These are phyloP conservation scores for Martiniozyma asiatica DNA, from an alignment of 1,139 yeast genomes.

Conservation along the genomic window DNA sequence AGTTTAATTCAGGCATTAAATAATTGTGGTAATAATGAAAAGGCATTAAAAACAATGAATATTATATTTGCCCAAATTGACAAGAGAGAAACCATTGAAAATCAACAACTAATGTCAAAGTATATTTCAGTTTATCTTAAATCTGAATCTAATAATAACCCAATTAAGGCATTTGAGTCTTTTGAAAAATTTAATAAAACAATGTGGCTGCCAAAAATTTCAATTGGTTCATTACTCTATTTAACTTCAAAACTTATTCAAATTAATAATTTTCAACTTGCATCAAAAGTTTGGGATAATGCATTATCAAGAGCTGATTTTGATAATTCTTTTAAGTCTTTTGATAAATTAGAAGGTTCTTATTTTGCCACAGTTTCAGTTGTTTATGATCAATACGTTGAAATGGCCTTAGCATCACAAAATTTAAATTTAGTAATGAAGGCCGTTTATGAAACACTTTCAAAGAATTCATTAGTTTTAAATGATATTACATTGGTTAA, in stretches of 20 bases:
- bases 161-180: constrained; percentile 15
- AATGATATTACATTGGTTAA: constrained; percentile 15
- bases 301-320: constrained; percentile 21
- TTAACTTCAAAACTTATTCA: constrained; percentile 16
- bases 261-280: constrained; percentile 12
- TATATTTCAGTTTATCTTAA: constrained; percentile 18
- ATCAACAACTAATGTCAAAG: constrained; percentile 10
- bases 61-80: constrained; percentile 13
- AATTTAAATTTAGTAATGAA: constrained; percentile 15
- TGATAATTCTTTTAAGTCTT: constrained; percentile 11
- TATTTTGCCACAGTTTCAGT: constrained; percentile 11
- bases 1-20: constrained; percentile 40
- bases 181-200: constrained; percentile 17
- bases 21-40: constrained; percentile 32
- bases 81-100: constrained; percentile 7
- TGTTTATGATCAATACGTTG: constrained; percentile 12
- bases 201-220: constrained; percentile 22
- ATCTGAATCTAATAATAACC: constrained; percentile 15
- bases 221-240: constrained; percentile 15
- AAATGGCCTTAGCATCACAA: constrained; percentile 9
- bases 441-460: constrained; percentile 17
- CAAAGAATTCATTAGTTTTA: constrained; percentile 17
- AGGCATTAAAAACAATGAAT: constrained; percentile 48
- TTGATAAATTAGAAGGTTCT: constrained; percentile 6
- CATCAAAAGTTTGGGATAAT: constrained; percentile 20